Conservation (phyloP, 768 basidiomycete genomes). For the Termitomyces sp. region DNA sequence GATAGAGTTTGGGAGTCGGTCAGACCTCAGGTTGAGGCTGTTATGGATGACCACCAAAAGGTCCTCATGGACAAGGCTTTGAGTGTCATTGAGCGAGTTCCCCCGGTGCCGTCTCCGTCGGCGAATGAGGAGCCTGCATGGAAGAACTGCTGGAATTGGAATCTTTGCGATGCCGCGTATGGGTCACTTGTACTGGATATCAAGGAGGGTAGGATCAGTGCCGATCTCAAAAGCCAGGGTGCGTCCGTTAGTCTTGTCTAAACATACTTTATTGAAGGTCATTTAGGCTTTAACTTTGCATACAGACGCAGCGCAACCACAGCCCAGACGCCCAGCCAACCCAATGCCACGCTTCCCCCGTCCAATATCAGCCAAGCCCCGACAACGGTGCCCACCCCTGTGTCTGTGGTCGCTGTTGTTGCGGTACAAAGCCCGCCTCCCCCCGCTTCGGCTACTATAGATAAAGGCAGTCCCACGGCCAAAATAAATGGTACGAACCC, state of each 20-base stretch:
- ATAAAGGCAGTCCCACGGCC: constrained; percentile 32
- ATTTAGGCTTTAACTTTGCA: constrained; percentile 89
- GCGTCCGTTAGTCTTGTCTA: constrained; percentile 17
- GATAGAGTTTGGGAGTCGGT: constrained; percentile 95
- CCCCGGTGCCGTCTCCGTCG: constrained; percentile 48
- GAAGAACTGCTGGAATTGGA: constrained; percentile 99
- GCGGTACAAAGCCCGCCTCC: constrained; percentile 23
- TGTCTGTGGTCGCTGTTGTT: constrained; percentile 12
- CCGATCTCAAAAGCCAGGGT: constrained; percentile 93
- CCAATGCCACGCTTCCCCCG: constrained; percentile 46
- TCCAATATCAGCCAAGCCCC: constrained; percentile 24
- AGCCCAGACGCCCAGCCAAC: constrained; percentile 57
- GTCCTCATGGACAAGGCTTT: constrained; percentile 87
- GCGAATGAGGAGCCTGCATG: constrained; percentile 85
- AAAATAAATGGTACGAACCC: constrained; percentile 39
- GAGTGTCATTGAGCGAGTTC: constrained; percentile 78
- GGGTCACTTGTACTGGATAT: constrained; percentile 87
- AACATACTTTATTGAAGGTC: constrained; percentile 1
- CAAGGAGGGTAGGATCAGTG: constrained; percentile 88
- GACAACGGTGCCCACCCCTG: constrained; percentile 28
- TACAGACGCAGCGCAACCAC: constrained; percentile 76
- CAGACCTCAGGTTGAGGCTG: constrained; percentile 84
- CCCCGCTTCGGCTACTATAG: constrained; percentile 28
- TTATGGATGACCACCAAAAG: constrained; percentile 89
- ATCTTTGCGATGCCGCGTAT: constrained; percentile 92